Evolutionary conservation across 2,329 filamentous ascomycete genomes (phyloP).

Genomic region (Alternaria brassicae): DNA sequence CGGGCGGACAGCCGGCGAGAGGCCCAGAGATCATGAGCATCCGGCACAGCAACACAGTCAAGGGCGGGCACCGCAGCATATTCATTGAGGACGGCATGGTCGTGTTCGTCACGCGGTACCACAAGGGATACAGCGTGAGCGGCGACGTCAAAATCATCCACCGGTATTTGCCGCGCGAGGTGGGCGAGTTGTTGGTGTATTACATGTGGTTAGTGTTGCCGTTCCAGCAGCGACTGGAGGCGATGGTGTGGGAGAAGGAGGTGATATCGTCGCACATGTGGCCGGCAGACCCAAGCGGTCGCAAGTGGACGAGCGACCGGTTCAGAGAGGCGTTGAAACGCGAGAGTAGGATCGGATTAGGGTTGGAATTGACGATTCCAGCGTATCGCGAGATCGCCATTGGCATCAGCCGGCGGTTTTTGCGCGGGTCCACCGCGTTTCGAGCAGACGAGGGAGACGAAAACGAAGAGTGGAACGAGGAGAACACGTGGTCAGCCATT

Average conservation of each 20-base stretch:
- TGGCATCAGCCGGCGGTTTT: slow-evolving; percentile 26
- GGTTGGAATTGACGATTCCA: slow-evolving; percentile 15
- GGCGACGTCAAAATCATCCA: slow-evolving; percentile 35
- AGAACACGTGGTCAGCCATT: slow-evolving; percentile 2
- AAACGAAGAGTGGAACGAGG: slow-evolving; percentile 10
- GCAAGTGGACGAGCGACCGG: slow-evolving; percentile 6
- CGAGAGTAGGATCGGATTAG: slow-evolving; percentile 16
- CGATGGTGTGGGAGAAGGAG: slow-evolving; percentile 17
- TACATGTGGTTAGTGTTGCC: slow-evolving; percentile 28
- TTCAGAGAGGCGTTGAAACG: slow-evolving; percentile 19
- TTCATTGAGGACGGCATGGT: slow-evolving; percentile 34
- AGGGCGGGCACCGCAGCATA: slow-evolving; percentile 15
- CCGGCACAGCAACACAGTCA: slow-evolving; percentile 23
- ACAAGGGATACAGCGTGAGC: slow-evolving; percentile 28
- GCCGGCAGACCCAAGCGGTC: slow-evolving; percentile 12
- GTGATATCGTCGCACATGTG: slow-evolving; percentile 19
- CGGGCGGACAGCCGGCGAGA: slow-evolving; percentile 1
- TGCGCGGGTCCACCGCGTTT: slow-evolving; percentile 20
- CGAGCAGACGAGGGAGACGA: slow-evolving; percentile 21
- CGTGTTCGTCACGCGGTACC: slow-evolving; percentile 27
- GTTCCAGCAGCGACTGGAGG: slow-evolving; percentile 11
- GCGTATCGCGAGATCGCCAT: slow-evolving; percentile 26
- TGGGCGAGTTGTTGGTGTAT: slow-evolving; percentile 29
- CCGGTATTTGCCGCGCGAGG: slow-evolving; percentile 34
- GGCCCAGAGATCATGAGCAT: slow-evolving; percentile 27